These are phyloP conservation scores for Solanum arcanum DNA, from an alignment of 257 asterid species.

Conservation along the genomic window DNA sequence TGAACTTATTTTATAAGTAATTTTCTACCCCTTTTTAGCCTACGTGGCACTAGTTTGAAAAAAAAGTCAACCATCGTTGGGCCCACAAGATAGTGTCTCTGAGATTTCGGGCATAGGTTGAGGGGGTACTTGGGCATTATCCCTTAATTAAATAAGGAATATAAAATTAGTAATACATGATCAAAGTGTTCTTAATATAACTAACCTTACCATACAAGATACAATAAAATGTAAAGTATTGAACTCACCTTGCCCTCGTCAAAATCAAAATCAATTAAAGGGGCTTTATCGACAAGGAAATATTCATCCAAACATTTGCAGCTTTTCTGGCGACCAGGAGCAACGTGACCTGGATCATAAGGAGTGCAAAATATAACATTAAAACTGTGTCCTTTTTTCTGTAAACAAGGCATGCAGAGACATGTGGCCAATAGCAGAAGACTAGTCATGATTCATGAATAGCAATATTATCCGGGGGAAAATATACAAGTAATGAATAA, in stretches of 20 bases:
- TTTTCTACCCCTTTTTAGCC: too few species aligned
- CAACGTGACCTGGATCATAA: slow-evolving; percentile 58
- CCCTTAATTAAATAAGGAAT: not conserved
- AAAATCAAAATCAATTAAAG: slow-evolving; percentile 81
- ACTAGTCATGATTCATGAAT: not conserved
- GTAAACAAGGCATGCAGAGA: not conserved
- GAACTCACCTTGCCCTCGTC: slow-evolving; percentile 84
- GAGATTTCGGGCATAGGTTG: too few species aligned
- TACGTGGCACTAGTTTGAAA: too few species aligned
- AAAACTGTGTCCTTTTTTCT: not conserved
- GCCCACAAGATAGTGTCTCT: too few species aligned
- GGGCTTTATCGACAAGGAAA: slow-evolving; percentile 67
- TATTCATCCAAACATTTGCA: slow-evolving; percentile 73
- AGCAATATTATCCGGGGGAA: not conserved
- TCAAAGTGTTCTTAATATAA: not conserved
- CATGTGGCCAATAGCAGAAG: not conserved
- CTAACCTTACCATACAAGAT: not conserved
- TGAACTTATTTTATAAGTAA: too few species aligned
- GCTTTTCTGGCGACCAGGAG: slow-evolving; percentile 97
- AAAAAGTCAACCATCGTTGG: too few species aligned
- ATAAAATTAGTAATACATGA: not conserved
- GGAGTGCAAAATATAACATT: not conserved
- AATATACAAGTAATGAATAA: not conserved
- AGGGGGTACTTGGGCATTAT: too few species aligned
- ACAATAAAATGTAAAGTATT: not conserved